A percentile compares a stretch with the other conserved stretches of the same genome.
Conservation (phyloP, 192 early-diverging fungal species). For the Entomortierella chlamydospora region DNA sequence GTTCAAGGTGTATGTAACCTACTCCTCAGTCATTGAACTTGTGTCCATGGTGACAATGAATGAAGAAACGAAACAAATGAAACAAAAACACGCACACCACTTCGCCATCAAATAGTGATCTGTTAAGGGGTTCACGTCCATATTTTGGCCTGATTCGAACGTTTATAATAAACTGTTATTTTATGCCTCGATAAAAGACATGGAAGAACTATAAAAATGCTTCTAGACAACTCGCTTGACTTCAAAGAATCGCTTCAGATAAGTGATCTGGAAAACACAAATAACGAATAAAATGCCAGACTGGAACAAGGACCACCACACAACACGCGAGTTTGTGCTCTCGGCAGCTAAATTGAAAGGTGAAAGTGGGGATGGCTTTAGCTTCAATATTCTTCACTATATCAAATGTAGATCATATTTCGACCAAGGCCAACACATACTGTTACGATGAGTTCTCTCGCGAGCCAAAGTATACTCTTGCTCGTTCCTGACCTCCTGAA, state of each 20-base stretch:
- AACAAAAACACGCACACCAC: neutral
- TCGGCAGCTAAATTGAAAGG: slow-evolving; percentile 69
- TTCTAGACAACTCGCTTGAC: slow-evolving; percentile 72
- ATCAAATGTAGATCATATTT: too few species aligned
- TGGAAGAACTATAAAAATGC: too few species aligned
- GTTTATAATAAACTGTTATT: too few species aligned
- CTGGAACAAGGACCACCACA: slow-evolving; percentile 83
- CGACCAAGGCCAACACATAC: slow-evolving; percentile 67
- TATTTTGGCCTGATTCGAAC: too few species aligned
- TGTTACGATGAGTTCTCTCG: slow-evolving; percentile 73
- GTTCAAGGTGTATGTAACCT: too few species aligned
- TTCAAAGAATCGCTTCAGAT: slow-evolving; percentile 81
- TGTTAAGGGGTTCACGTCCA: too few species aligned
- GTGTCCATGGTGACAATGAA: slow-evolving; percentile 15
- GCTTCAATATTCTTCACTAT: too few species aligned
- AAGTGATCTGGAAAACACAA: slow-evolving; percentile 78
- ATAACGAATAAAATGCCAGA: slow-evolving; percentile 69
- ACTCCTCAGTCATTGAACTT: slow-evolving; percentile 24
- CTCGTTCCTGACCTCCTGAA: slow-evolving; percentile 75
- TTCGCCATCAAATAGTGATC: too few species aligned
- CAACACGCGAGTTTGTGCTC: slow-evolving; percentile 82
- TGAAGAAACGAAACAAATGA: neutral
- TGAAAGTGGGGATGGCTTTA: neutral
- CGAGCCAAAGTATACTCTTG: slow-evolving; percentile 75
- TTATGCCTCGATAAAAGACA: too few species aligned